Evolutionary conservation across 768 basidiomycete genomes (phyloP), one percentile per base, ranked within the genome.

Genomic region (Serendipita indica): DNA sequence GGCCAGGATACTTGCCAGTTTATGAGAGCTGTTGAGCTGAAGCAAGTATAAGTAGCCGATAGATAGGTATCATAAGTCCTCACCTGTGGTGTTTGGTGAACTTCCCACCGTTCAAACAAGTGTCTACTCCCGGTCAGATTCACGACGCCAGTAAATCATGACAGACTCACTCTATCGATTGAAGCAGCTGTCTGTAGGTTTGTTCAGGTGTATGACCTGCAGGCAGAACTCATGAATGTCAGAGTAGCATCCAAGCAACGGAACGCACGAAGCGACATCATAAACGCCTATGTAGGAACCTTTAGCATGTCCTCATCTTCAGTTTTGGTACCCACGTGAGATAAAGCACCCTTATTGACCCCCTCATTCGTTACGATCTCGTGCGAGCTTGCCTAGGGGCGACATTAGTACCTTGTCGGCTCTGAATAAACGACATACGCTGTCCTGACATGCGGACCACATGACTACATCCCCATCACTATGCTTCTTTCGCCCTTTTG

Each of bases 371-470:
- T 54, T n/a, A 35, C 16, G 25, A 54, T 33, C 49, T 54, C 49
- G 30, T 54, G 49, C 32, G 49, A 39, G 32, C 35, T 33, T 32
- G 57, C 33, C 18, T 16, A 30, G n/a, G 52, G 5, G 33, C n/a
- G n/a, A n/a, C n/a, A n/a, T n/a, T n/a, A n/a, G n/a, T n/a, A n/a
- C n/a, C n/a, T n/a, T n/a, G 6, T 10, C 20, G 33, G 22, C 1
- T 22, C 18, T 56, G 52, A 27, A 10, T 5, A 7, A 30, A 18
- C 10, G 33, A 28, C 33, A 5, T 56, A 33, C 25, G 35, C 35
- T 60, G 45, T 60, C 59, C 14, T 34, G 59, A 30, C 59, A 60
- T 16, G 59, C 59, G 3, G 59, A 54, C 59, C 59, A 60, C 33
- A 60, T 27, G 1, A 60, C 59, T 3, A 60, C 59, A 10, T 60